Evolutionary conservation across 768 basidiomycete genomes (phyloP).

Genomic region (Pisolithus albus): DNA sequence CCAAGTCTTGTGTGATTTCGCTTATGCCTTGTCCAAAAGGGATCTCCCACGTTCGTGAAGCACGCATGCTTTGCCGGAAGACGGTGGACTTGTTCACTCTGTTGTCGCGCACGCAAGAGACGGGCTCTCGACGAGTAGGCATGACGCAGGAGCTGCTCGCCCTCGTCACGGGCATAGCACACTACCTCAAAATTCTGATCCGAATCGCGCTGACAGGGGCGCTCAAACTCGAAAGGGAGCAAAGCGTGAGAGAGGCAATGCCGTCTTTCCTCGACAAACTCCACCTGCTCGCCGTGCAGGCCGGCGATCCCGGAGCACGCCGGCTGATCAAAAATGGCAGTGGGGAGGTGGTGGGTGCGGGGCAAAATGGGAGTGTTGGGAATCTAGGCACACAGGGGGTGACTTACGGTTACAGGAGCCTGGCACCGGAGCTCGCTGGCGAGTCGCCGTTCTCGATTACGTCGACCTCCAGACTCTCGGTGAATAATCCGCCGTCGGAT

Average conservation of each 20-base stretch:
- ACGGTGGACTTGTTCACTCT: constrained; percentile 97
- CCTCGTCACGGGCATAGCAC: constrained; percentile 96
- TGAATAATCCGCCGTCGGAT: constrained; percentile 78
- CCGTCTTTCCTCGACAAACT: constrained; percentile 87
- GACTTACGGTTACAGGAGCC: constrained; percentile 87
- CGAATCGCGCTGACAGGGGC: constrained; percentile 95
- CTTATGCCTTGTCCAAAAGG: constrained; percentile 40
- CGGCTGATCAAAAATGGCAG: constrained; percentile 71
- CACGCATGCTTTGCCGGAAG: constrained; percentile 97
- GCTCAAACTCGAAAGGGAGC: constrained; percentile 90
- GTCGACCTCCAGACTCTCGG: constrained; percentile 42
- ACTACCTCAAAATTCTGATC: constrained; percentile 99
- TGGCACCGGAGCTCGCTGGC: constrained; percentile 87
- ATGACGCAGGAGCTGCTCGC: constrained; percentile 97
- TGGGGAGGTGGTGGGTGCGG: constrained; percentile 46
- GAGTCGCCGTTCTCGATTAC: constrained; percentile 64
- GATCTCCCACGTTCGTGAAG: constrained; percentile 97
- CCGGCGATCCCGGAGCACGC: constrained; percentile 71
- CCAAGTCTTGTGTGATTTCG: not conserved
- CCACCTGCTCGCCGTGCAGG: constrained; percentile 82
- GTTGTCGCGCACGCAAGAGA: constrained; percentile 92
- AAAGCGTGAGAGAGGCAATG: constrained; percentile 77
- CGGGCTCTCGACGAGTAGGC: constrained; percentile 82
- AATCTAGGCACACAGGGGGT: constrained; percentile 81
- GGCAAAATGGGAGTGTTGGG: constrained; percentile 24